Evolutionary conservation across 2,329 filamentous ascomycete species (phyloP).

Genomic region (Penicillium digitatum): DNA sequence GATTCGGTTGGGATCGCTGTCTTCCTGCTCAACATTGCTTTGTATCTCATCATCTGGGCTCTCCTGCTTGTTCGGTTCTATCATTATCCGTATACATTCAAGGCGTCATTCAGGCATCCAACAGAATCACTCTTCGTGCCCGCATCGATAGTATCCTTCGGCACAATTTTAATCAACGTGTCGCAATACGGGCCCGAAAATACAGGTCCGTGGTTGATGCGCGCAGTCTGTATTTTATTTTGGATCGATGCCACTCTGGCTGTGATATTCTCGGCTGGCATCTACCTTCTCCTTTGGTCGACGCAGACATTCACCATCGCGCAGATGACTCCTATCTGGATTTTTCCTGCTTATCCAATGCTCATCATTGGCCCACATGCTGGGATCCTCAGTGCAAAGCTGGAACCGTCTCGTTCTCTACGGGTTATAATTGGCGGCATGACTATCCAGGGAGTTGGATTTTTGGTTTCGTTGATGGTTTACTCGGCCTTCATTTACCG

Average conservation of each 20-base stretch:
- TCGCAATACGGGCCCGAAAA: slow-evolving; percentile 69
- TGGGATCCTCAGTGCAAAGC: slow-evolving; percentile 51
- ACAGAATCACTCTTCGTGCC: slow-evolving; percentile 76
- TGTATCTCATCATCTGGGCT: slow-evolving; percentile 61
- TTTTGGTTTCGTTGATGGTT: slow-evolving; percentile 69
- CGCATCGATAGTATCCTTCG: slow-evolving; percentile 63
- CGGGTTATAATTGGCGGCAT: slow-evolving; percentile 57
- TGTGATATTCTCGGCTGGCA: slow-evolving; percentile 62
- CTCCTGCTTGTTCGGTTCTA: slow-evolving; percentile 67
- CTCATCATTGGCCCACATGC: slow-evolving; percentile 73
- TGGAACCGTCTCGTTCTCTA: slow-evolving; percentile 46
- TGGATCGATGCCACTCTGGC: slow-evolving; percentile 70
- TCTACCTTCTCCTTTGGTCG: slow-evolving; percentile 70
- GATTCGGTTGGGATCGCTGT: slow-evolving; percentile 57
- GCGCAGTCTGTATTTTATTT: slow-evolving; percentile 63
- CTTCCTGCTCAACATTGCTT: slow-evolving; percentile 59
- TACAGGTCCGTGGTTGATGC: slow-evolving; percentile 59
- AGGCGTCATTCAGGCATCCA: slow-evolving; percentile 68
- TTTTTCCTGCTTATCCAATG: slow-evolving; percentile 79
- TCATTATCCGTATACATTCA: slow-evolving; percentile 66
- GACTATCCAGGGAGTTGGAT: slow-evolving; percentile 61
- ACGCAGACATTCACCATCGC: slow-evolving; percentile 68
- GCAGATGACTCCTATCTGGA: slow-evolving; percentile 84
- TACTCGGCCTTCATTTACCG: slow-evolving; percentile 80
- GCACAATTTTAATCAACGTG: slow-evolving; percentile 72